phyloP scores from a whole-genome alignment of 2,329 filamentous ascomycete genomes.

The Westerdykella sp. region DNA sequence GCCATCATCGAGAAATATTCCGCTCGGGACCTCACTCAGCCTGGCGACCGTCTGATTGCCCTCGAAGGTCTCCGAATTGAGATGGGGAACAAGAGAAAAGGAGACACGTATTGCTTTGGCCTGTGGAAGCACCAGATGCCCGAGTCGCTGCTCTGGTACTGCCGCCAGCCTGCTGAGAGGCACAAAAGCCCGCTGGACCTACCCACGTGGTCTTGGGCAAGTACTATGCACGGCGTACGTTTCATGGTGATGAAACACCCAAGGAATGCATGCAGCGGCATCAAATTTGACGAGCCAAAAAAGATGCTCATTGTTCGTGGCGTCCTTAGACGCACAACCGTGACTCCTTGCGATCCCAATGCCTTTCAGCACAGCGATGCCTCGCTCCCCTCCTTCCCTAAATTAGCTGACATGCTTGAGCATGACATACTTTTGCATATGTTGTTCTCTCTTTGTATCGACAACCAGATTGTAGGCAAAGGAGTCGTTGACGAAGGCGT shows the following conservation, averaged over 20 bases:
- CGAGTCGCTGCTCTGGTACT: conserved; percentile 19
- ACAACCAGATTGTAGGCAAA: conserved; percentile 9
- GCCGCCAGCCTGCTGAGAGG: conserved; percentile 8
- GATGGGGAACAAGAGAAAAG: conserved; percentile 7
- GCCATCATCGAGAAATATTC: conserved; percentile 16
- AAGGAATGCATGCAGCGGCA: conserved; percentile 10
- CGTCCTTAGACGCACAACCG: conserved; percentile 2
- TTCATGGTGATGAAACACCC: conserved; percentile 14
- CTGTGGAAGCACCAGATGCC: conserved; percentile 17
- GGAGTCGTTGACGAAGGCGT: conserved; percentile 9
- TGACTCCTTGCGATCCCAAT: neutral
- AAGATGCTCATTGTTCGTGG: conserved; percentile 7
- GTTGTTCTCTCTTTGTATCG: conserved; percentile 4
- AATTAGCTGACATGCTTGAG: conserved; percentile 1
- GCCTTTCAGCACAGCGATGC: neutral
- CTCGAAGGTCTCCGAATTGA: conserved; percentile 9
- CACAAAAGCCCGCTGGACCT: conserved; percentile 5
- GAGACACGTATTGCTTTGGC: conserved; percentile 11
- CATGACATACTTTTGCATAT: neutral
- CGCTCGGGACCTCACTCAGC: conserved; percentile 8
- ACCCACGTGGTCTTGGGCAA: conserved; percentile 19
- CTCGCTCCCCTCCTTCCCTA: neutral
- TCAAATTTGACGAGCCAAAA: conserved; percentile 9
- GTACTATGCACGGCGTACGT: conserved; percentile 13
- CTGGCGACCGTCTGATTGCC: conserved; percentile 15